These are phyloP conservation scores for Thermothelomyces thermophilus DNA, from an alignment of 2,329 filamentous ascomycete species.

Conservation along the genomic window DNA sequence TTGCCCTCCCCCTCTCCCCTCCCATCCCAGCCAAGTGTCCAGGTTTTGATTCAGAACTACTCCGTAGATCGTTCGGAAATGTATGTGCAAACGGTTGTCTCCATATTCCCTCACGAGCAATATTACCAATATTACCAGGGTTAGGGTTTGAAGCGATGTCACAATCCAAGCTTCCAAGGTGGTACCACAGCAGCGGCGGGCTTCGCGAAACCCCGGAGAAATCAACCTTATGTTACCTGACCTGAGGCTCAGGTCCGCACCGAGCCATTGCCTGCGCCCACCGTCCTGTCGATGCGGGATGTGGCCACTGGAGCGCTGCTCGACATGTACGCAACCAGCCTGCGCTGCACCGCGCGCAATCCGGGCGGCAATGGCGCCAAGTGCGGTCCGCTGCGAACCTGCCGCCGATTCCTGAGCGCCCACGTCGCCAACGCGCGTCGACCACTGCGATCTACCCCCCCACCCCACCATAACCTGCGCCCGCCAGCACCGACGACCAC, in stretches of 20 bases:
- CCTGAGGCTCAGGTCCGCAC: background rate
- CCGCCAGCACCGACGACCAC: too few relatives aligned
- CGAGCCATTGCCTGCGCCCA: constrained; percentile 16
- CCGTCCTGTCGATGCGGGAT: constrained; percentile 8
- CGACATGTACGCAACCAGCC: constrained; percentile 20
- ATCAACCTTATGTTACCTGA: too few relatives aligned
- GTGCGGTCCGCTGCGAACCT: background rate
- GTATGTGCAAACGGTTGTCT: too few relatives aligned
- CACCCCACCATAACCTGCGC: too few relatives aligned
- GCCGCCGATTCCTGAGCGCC: background rate
- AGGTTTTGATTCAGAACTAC: too few relatives aligned
- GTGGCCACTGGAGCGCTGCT: constrained; percentile 3
- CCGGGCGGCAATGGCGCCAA: constrained; percentile 2
- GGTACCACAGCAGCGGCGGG: background rate
- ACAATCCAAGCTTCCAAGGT: background rate
- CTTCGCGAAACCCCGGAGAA: too few relatives aligned
- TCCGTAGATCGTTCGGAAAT: background rate
- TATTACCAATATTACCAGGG: too few relatives aligned
- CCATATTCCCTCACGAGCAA: too few relatives aligned
- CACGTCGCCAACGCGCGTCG: background rate
- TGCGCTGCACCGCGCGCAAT: constrained; percentile 17
- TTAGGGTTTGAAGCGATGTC: background rate
- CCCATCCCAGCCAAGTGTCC: too few relatives aligned
- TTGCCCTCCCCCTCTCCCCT: background rate
- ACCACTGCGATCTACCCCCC: background rate